Base-by-base conservation (phyloP, 257 asterid genomes). In the Gentiana macrophylla region DNA sequence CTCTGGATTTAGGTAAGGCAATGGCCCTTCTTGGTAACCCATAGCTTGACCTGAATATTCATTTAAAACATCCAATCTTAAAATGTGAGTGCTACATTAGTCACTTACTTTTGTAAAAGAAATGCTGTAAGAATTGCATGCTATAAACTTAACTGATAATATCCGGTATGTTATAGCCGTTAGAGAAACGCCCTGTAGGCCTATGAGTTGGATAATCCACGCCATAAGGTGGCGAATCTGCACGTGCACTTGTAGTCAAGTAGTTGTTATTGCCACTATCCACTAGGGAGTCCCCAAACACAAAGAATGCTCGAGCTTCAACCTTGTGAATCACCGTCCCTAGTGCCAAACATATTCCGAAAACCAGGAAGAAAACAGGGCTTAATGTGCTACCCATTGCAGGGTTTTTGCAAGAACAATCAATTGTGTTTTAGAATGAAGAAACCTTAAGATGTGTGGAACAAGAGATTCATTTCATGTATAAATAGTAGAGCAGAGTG, bases 1-100 rank as follows among this genome's bases (percentile, higher is more conserved):
- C 50, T 59, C 55, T 0, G 94, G 94, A n/a, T 81, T 72, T 73
- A 86, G 63, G 74, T 86, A 83, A 49, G 95, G 91, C 62, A 77
- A n/a, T 47, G 95, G 82, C 50, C 91, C 55, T 63, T 83, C 84
- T n/a, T 58, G 35, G 60, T 73, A 67, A 11, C 95, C 95, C 72
- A 86, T 69, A 2, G 52, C 15, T 53, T 86, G 81, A 67, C 95
- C 95, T 83, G 64, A 57, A 44, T 9, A 8, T 32, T 60, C 15
- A 8, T 6, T 13, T 50, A 36, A 4, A 32, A 35, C 11, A 7
- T 12, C 44, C 36, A 11, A 12, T 52, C 7, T 37, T 7, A 9
- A 44, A 15, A 33, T 3, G 48, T 12, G 2, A 56, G 35, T 34
- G 9, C 11, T 38, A 38, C 44, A 38, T 38, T 38, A 38, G 44